phyloP scores from a whole-genome alignment of 306 rosid species.

The Mucuna pruriens region DNA sequence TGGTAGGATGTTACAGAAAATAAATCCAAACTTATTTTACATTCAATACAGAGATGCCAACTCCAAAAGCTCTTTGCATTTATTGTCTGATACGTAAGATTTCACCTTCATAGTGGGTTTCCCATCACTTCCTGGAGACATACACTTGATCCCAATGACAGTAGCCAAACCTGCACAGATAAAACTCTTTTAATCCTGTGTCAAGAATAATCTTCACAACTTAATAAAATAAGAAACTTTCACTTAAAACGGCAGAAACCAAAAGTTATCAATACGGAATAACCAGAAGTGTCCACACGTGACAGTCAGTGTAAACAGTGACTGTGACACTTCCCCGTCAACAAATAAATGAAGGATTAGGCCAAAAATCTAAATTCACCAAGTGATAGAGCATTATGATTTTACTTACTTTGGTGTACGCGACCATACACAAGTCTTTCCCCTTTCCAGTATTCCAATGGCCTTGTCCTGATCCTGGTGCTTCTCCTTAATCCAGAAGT shows the following conservation, averaged over 20 bases:
- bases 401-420: constrained; percentile 68
- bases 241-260: neutral
- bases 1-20: neutral
- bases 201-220: constrained; percentile 11
- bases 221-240: neutral
- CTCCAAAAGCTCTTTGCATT: constrained; percentile 70
- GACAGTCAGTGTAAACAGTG: neutral
- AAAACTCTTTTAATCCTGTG: neutral
- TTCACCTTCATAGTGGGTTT: constrained; percentile 64
- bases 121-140: constrained; percentile 66
- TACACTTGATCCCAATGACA: constrained; percentile 80
- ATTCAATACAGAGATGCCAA: constrained; percentile 64
- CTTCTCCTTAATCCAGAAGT: constrained; percentile 77
- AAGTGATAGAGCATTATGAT: neutral
- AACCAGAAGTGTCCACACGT: neutral
- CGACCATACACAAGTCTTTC: constrained; percentile 82
- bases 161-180: constrained; percentile 70
- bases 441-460: constrained; percentile 92
- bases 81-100: constrained; percentile 61
- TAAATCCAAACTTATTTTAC: neutral
- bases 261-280: neutral
- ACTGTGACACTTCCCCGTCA: neutral
- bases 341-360: constrained; percentile 19
- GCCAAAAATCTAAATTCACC: constrained; percentile 8
- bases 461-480: constrained; percentile 81